Evolutionary conservation across 164 flowering plant species (phyloP).

Genomic region (grape (Vitis vinifera)): ASM3070453v1 NC_081818.1:22896501-22897000

Average conservation of each 20-base stretch:
- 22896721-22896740: slow-evolving; percentile 3
- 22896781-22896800: too few relatives aligned
- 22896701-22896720: slow-evolving; percentile 83
- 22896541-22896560: too few relatives aligned
- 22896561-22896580: too few relatives aligned
- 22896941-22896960: too few relatives aligned
- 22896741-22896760: background rate
- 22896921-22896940: slow-evolving; percentile 40
- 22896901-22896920: slow-evolving; percentile 72
- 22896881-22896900: slow-evolving; percentile 88
- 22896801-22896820: background rate
- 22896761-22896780: too few relatives aligned
- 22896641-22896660: background rate
- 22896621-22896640: background rate
- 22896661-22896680: slow-evolving; percentile 80
- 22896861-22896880: slow-evolving; percentile 94
- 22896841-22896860: slow-evolving; percentile 68
- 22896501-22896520: too few relatives aligned
- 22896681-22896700: slow-evolving; percentile 68
- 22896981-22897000: too few relatives aligned
- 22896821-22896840: slow-evolving; percentile 49
- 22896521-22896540: too few relatives aligned
- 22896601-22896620: background rate
- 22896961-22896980: too few relatives aligned
- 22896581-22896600: background rate